A percentile compares a stretch with the other conserved stretches of the same genome.
Conservation (phyloP, 306 rosid genomes). For the Glycine latifolia region DNA sequence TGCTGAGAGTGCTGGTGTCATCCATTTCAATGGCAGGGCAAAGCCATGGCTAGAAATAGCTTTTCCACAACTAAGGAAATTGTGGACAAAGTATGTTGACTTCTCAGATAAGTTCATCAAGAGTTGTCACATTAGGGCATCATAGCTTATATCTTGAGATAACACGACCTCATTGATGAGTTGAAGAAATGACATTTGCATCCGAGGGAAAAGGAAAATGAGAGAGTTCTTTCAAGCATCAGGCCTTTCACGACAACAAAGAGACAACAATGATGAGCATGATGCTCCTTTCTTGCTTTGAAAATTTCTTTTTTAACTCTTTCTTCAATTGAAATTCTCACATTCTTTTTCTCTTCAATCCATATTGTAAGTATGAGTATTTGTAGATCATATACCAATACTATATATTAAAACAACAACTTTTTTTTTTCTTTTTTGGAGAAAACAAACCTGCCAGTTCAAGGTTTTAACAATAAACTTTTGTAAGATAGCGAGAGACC, state of each 20-base stretch:
- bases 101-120: conserved; percentile 93
- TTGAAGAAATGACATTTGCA: conserved; percentile 49
- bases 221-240: conserved; percentile 57
- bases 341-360: conserved; percentile 53
- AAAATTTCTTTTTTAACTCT: conserved; percentile 46
- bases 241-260: conserved; percentile 50
- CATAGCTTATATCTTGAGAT: conserved; percentile 58
- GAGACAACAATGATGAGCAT: conserved; percentile 49
- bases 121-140: conserved; percentile 82
- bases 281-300: conserved; percentile 49
- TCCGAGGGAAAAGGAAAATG: conserved; percentile 52
- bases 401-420: conserved; percentile 42
- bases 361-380: conserved; percentile 52
- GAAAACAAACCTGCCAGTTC: conserved; percentile 38
- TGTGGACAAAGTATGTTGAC: conserved; percentile 85
- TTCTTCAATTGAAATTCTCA: conserved; percentile 53
- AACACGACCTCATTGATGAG: conserved; percentile 45
- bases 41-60: conserved; percentile 99
- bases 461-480: conserved; percentile 39
- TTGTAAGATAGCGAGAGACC: conserved; percentile 35
- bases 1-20: conserved; percentile 80
- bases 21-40: conserved; percentile 97
- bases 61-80: conserved; percentile 73
- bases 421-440: conserved; percentile 10
- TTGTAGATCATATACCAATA: conserved; percentile 41